These are phyloP conservation scores for Gracilariopsis chorda DNA, from an alignment of 23 red algal species.

Conservation along the genomic window DNA sequence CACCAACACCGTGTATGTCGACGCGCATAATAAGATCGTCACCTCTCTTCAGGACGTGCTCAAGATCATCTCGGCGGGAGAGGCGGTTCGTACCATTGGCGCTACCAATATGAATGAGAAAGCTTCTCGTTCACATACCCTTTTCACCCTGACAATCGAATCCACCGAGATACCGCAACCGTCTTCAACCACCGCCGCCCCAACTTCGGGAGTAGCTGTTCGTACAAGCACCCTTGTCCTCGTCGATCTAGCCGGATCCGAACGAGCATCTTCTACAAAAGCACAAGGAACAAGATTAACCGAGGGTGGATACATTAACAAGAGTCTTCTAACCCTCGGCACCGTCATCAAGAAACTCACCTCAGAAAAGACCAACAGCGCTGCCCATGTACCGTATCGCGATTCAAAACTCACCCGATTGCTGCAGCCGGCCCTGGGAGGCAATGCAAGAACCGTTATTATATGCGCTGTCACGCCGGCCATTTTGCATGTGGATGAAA, in stretches of 20 bases:
- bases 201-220: conserved; percentile 25
- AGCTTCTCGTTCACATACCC: conserved; percentile 86
- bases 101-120: conserved; percentile 88
- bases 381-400: conserved; percentile 79
- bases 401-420: conserved; percentile 94
- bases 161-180: conserved; percentile 9
- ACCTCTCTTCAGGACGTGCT: conserved; percentile 32
- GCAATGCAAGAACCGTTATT: conserved; percentile 79
- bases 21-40: conserved; percentile 58
- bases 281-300: conserved; percentile 71
- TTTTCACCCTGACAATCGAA: conserved; percentile 90
- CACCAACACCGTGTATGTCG: conserved; percentile 60
- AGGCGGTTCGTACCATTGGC: conserved; percentile 62
- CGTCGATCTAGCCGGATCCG: conserved; percentile 90
- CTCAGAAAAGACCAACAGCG: neutral
- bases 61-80: conserved; percentile 58
- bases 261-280: conserved; percentile 64
- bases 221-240: conserved; percentile 69
- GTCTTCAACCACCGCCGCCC: neutral
- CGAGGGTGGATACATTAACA: conserved; percentile 88
- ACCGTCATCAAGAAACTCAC: conserved; percentile 87
- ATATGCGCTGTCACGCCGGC: conserved; percentile 75
- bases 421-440: conserved; percentile 83
- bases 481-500: conserved; percentile 66
- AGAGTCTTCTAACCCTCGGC: conserved; percentile 76